Percentiles rank a stretch among this genome's conserved stretches.
These are phyloP conservation scores for Phytophthora cactorum DNA, from an alignment of 352 stramenopile species.

Conservation along the genomic window DNA sequence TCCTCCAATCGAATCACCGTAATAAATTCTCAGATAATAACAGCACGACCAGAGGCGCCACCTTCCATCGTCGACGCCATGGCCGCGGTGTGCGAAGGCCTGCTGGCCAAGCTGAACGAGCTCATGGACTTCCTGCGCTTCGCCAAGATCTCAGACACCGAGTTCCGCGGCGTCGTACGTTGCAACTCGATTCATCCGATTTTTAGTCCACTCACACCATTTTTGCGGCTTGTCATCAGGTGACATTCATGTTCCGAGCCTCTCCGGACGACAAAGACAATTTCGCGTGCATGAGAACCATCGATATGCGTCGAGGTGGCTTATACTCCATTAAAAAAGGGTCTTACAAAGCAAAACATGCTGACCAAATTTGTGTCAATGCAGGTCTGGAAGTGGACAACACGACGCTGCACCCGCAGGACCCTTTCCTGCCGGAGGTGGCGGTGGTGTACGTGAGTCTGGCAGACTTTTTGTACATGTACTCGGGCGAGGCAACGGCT, in stretches of 20 bases:
- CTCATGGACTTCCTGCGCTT: conserved; percentile 89
- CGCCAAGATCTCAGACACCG: conserved; percentile 41
- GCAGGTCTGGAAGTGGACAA: conserved; percentile 64
- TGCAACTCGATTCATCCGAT: neutral
- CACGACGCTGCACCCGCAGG: conserved; percentile 47
- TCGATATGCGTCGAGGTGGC: conserved; percentile 77
- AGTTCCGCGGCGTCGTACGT: conserved; percentile 70
- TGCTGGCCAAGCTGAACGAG: conserved; percentile 83
- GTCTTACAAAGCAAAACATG: neutral
- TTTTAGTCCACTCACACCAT: neutral
- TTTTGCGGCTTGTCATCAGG: conserved; percentile 37
- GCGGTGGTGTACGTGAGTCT: conserved; percentile 78
- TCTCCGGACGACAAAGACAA: conserved; percentile 45
- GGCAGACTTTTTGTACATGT: conserved; percentile 88
- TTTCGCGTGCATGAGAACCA: conserved; percentile 74
- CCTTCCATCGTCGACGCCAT: conserved; percentile 16
- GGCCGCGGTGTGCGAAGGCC: conserved; percentile 59
- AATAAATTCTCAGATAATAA: conserved; percentile 14
- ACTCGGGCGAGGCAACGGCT: conserved; percentile 78
- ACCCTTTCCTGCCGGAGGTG: conserved; percentile 68
- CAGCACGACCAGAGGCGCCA: neutral
- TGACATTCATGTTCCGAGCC: conserved; percentile 83
- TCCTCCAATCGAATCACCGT: neutral
- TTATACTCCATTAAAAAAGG: neutral
- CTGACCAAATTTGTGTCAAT: conserved; percentile 4